Evolutionary conservation across 2,329 filamentous ascomycete species (phyloP).

Genomic region (Colletotrichum cereale): DNA sequence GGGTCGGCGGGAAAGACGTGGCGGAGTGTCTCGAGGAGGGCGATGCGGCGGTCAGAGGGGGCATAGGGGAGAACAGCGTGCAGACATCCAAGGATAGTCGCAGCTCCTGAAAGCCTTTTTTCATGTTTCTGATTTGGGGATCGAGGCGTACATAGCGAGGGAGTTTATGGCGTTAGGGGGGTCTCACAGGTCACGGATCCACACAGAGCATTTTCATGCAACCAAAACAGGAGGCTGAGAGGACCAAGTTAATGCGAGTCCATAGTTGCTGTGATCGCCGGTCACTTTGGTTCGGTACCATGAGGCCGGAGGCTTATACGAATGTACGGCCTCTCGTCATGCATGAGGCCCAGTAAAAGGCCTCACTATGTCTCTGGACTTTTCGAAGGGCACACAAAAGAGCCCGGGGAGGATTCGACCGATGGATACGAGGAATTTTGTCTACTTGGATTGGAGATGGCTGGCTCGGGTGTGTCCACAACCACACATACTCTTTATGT

Average conservation of each 20-base stretch:
- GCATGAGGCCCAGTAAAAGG: background rate
- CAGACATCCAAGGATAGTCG: constrained; percentile 41
- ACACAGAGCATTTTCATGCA: background rate
- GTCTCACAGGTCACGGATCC: background rate
- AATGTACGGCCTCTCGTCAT: background rate
- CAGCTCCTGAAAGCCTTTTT: constrained; percentile 9
- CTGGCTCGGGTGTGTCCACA: background rate
- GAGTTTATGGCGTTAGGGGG: constrained; percentile 22
- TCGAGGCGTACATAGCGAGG: constrained; percentile 35
- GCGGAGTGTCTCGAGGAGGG: constrained; percentile 66
- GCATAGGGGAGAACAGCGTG: constrained; percentile 31
- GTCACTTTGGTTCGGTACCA: background rate
- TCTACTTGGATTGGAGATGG: background rate
- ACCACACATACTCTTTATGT: background rate
- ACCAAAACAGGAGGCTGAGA: background rate
- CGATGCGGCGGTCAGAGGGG: constrained; percentile 59
- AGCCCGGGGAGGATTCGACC: background rate
- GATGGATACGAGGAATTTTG: background rate
- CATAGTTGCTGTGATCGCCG: background rate
- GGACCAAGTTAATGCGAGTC: background rate
- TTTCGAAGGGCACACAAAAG: background rate
- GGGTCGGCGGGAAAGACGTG: constrained; percentile 67
- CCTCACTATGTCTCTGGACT: no score
- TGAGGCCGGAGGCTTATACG: background rate
- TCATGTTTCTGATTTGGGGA: background rate